Evolutionary conservation across 495 filamentous ascomycete genomes (phyloP).

Genomic region (Xylaria sp.): DNA sequence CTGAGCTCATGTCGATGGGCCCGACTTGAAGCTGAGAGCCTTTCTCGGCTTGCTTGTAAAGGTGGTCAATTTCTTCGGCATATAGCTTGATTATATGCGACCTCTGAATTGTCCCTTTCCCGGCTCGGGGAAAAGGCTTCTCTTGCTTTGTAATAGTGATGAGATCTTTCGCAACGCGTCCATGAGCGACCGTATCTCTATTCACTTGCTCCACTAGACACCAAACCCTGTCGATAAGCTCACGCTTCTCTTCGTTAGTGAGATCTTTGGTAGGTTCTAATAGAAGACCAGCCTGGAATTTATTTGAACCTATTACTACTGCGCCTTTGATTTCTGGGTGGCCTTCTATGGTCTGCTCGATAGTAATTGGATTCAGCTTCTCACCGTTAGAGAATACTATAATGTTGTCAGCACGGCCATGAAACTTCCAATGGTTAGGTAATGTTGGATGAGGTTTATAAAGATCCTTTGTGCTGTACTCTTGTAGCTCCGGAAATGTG

Average conservation of each 20-base stretch:
- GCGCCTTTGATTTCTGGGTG: conserved; percentile 52
- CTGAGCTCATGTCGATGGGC: not conserved
- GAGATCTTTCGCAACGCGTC: not conserved
- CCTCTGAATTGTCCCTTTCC: conserved; percentile 61
- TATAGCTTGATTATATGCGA: conserved; percentile 52
- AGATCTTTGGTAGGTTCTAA: not conserved
- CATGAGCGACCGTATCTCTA: not conserved
- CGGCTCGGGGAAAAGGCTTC: conserved; percentile 56
- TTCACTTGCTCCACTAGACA: not conserved
- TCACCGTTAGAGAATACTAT: conserved; percentile 22
- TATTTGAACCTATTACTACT: conserved; percentile 14
- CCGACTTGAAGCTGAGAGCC: not conserved
- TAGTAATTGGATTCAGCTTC: conserved; percentile 45
- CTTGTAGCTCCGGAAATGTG: conserved; percentile 12
- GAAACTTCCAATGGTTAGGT: conserved; percentile 53
- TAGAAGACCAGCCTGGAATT: not conserved
- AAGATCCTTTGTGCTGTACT: conserved; percentile 55
- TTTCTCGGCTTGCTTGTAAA: too few species aligned
- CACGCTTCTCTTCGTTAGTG: not conserved
- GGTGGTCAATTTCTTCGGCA: conserved; percentile 53
- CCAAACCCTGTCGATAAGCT: not conserved
- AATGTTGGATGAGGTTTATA: conserved; percentile 55
- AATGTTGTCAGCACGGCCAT: conserved; percentile 50
- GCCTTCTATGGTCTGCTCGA: conserved; percentile 51
- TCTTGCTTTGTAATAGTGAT: conserved; percentile 48